Evolutionary conservation across 1,284 basidiomycete species (phyloP).

Genomic region (Pseudozyma sp.): DNA sequence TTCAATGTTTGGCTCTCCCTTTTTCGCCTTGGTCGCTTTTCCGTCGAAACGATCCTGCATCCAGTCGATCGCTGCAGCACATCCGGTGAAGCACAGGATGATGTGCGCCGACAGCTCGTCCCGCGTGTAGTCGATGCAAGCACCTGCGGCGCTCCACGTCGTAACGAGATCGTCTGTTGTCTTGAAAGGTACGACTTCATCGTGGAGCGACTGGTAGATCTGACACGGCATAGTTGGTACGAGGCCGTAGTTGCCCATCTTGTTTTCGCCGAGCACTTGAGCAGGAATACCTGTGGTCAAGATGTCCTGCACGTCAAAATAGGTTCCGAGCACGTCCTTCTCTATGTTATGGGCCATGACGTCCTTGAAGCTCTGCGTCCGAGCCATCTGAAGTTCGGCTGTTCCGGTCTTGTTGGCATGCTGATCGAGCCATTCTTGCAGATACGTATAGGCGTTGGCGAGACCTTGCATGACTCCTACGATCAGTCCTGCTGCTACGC

Average conservation of each 20-base stretch:
- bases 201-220: conserved; percentile 58
- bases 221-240: conserved; percentile 45
- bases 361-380: conserved; percentile 33
- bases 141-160: conserved; percentile 34
- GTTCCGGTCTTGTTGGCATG: conserved; percentile 42
- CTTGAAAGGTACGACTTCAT: conserved; percentile 58
- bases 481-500: conserved; percentile 50
- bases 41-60: conserved; percentile 50
- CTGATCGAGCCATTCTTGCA: conserved; percentile 51
- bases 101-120: conserved; percentile 39
- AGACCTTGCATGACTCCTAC: conserved; percentile 57
- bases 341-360: conserved; percentile 27
- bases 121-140: conserved; percentile 46
- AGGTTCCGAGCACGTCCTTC: conserved; percentile 47
- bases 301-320: conserved; percentile 33
- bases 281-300: conserved; percentile 17
- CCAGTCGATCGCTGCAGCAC: conserved; percentile 40
- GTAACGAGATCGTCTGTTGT: conserved; percentile 44
- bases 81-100: conserved; percentile 41
- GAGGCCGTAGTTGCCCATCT: conserved; percentile 25
- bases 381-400: conserved; percentile 23
- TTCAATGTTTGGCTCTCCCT: conserved; percentile 25
- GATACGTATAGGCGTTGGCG: conserved; percentile 45
- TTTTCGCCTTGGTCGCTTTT: conserved; percentile 12
- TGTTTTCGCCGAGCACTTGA: conserved; percentile 43